Percentiles rank a stretch among this genome's conserved stretches.
phyloP scores from a whole-genome alignment of 2,329 filamentous ascomycete species.

The Neoascochyta sp. region DNA sequence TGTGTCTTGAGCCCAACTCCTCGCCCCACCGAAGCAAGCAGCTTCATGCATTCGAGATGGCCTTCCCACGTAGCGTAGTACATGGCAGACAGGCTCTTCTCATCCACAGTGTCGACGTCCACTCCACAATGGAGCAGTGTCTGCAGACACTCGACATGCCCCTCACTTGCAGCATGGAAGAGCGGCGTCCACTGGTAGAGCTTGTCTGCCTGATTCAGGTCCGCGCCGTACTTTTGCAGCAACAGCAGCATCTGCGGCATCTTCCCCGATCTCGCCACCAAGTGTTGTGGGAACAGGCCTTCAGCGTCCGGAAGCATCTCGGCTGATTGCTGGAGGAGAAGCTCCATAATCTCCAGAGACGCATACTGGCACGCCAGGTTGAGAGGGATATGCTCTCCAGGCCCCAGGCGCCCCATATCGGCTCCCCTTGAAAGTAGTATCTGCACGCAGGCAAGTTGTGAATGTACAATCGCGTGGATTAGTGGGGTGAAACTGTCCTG shows the following conservation, averaged over 20 bases:
- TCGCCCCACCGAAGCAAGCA: conserved; percentile 60
- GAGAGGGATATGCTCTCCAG: conserved; percentile 87
- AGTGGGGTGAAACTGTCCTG: conserved; percentile 97
- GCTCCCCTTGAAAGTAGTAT: conserved; percentile 72
- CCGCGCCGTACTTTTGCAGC: conserved; percentile 78
- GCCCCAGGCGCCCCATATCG: conserved; percentile 79
- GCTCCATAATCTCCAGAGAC: conserved; percentile 75
- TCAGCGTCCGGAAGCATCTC: conserved; percentile 90
- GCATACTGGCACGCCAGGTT: conserved; percentile 95
- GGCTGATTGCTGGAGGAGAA: conserved; percentile 76
- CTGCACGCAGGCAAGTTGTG: conserved; percentile 75
- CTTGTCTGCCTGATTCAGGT: conserved; percentile 90
- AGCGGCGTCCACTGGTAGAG: conserved; percentile 96
- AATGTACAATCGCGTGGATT: conserved; percentile 91
- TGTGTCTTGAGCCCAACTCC: conserved; percentile 32
- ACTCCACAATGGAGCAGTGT: conserved; percentile 76
- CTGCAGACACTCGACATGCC: conserved; percentile 82
- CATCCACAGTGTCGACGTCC: conserved; percentile 75
- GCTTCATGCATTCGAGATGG: conserved; percentile 87
- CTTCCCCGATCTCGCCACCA: conserved; percentile 85
- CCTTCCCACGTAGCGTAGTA: conserved; percentile 99
- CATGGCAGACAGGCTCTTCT: conserved; percentile 90
- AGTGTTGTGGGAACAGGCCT: conserved; percentile 92
- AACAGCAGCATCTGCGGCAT: conserved; percentile 74
- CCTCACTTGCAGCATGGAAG: conserved; percentile 94